Evolutionary conservation across 2,329 filamentous ascomycete genomes (phyloP).

Genomic region (Orbilia oligospora): DNA sequence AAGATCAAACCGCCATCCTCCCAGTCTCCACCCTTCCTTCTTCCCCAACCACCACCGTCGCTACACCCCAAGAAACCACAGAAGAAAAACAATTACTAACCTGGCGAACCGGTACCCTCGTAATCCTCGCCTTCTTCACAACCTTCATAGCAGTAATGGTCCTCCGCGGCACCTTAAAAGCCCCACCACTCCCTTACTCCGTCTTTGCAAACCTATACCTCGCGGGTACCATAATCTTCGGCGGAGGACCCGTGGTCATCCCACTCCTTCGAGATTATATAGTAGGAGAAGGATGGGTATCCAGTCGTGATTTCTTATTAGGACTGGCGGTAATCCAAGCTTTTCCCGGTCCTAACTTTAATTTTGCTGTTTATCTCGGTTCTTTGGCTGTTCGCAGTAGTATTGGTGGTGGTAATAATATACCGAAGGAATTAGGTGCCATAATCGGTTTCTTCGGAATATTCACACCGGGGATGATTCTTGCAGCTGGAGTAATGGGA

Average conservation of each 20-base stretch:
- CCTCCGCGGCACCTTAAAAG: constrained; percentile 67
- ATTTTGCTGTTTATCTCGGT: constrained; percentile 74
- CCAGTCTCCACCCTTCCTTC: constrained; percentile 61
- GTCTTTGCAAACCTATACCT: constrained; percentile 82
- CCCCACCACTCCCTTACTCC: constrained; percentile 71
- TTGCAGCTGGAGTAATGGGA: constrained; percentile 72
- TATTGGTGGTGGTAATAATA: constrained; percentile 66
- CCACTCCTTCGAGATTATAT: constrained; percentile 75
- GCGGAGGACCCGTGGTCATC: constrained; percentile 76
- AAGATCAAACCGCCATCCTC: constrained; percentile 70
- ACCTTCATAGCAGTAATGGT: constrained; percentile 74
- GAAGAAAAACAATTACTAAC: constrained; percentile 39
- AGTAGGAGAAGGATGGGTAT: constrained; percentile 79
- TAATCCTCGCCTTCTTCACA: constrained; percentile 66
- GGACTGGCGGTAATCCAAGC: constrained; percentile 79
- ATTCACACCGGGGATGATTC: constrained; percentile 70
- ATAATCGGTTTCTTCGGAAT: constrained; percentile 72
- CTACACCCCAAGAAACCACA: background rate
- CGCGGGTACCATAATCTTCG: constrained; percentile 77
- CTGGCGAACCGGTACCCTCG: constrained; percentile 25
- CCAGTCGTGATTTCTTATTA: constrained; percentile 78
- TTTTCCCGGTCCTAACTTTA: constrained; percentile 76
- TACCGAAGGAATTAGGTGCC: constrained; percentile 69
- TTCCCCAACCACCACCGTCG: too few species aligned
- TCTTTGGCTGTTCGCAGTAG: constrained; percentile 65